Evolutionary conservation across 768 basidiomycete genomes (phyloP).

Genomic region (Leccinum aurantiacum): DNA sequence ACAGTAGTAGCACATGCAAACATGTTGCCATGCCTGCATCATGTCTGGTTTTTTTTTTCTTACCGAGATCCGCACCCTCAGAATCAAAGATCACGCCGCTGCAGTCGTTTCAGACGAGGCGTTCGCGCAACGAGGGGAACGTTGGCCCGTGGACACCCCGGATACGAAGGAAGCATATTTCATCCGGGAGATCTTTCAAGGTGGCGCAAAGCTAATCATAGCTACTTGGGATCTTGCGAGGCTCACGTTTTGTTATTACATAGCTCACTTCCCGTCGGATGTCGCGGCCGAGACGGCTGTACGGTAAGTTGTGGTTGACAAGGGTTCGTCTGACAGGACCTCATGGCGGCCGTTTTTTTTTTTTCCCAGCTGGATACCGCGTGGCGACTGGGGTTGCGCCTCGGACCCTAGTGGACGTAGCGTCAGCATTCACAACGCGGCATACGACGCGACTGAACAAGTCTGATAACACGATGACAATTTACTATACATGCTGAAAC

Average conservation of each 20-base stretch:
- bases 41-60: background rate
- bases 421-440: slow-evolving; percentile 93
- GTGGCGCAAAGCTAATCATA: slow-evolving; percentile 33
- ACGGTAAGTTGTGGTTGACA: slow-evolving; percentile 50
- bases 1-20: background rate
- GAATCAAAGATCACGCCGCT: slow-evolving; percentile 88
- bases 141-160: slow-evolving; percentile 79
- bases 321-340: slow-evolving; percentile 9
- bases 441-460: slow-evolving; percentile 50
- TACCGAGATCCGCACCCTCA: slow-evolving; percentile 29
- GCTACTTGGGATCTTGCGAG: background rate
- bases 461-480: slow-evolving; percentile 17
- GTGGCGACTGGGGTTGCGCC: slow-evolving; percentile 95
- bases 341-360: slow-evolving; percentile 9
- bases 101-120: slow-evolving; percentile 75
- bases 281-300: slow-evolving; percentile 91
- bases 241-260: slow-evolving; percentile 2
- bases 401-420: slow-evolving; percentile 94
- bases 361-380: slow-evolving; percentile 77
- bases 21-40: background rate
- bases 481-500: slow-evolving; percentile 24
- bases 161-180: slow-evolving; percentile 97
- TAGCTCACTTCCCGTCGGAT: slow-evolving; percentile 80
- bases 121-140: slow-evolving; percentile 67
- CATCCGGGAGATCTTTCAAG: slow-evolving; percentile 90